Base-by-base conservation (phyloP, 164 flowering plant species). In the Nelumbo lutea region DNA sequence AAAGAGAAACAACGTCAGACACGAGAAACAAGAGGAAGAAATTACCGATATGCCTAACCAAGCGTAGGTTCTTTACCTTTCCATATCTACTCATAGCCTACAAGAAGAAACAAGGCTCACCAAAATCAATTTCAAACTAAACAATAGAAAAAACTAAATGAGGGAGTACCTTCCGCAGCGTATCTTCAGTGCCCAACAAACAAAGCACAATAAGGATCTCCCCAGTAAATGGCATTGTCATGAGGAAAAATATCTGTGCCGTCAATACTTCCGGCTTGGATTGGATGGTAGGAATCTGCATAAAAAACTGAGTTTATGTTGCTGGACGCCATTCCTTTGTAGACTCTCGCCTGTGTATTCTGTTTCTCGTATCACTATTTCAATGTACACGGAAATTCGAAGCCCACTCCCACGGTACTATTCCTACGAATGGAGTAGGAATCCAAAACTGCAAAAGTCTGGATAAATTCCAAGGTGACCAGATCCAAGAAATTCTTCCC, bases 231-330 rank as follows among this genome's bases (percentile, higher is more conserved):
- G 51, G 83, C 97, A 78, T 87, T 89, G 79, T 91, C 98, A 73
- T 91, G 97, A 15, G 98, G 94, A 43, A 80, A 86, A 68, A 83
- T 81, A 62, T 94, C 98, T 15, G 91, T 94, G 59, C 97, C 97
- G 70, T 94, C 97, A 62, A 94, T 94, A 81, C 97, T 94, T 46
- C 97, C 98, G 9, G 96, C 87, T 78, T 94, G 98, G 45, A 94
- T 91, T 51, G 97, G 98, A 71, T 94, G 96, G 73, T 90, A 94
- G 1, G 76, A 60, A 8, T 86, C 87, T 4, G 96, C 89, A 76
- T 93, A 91, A 82, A 93, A 93, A 61, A 93, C 97, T 3, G 87
- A 77, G 78, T 85, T 88, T 43, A 88, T 9, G 62, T 62, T 82
- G 74, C 59, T 66, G 60, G 27, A 27, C 27, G 27, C 27, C 27